Percentiles rank a stretch among this genome's conserved stretches.
These are phyloP conservation scores for Geranomyces variabilis DNA, from an alignment of 192 early-diverging fungal genomes.

Conservation along the genomic window DNA sequence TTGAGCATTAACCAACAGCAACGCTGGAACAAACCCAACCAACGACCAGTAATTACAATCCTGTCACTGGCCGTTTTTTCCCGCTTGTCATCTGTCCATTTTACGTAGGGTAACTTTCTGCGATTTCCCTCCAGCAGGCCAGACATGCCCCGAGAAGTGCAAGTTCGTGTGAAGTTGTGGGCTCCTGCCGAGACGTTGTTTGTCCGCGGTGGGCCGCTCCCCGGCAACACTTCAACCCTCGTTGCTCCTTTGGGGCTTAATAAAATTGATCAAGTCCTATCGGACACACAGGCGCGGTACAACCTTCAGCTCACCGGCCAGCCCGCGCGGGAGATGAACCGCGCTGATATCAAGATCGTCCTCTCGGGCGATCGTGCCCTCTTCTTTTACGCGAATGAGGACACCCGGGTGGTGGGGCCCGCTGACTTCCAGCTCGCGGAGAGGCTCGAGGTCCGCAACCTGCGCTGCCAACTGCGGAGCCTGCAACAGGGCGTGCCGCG, in stretches of 20 bases:
- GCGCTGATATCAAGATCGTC: constrained; percentile 1
- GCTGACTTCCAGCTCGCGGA: not conserved
- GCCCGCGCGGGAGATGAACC: not conserved
- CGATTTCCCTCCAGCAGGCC: too few species aligned
- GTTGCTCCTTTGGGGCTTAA: constrained; percentile 1
- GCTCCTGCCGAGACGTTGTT: not conserved
- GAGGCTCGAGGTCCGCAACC: not conserved
- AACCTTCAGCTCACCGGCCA: not conserved
- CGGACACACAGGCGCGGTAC: not conserved
- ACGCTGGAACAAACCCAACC: too few species aligned
- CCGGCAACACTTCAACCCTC: not conserved
- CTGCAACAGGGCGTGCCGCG: not conserved
- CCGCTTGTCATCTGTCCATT: too few species aligned
- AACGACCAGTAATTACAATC: too few species aligned
- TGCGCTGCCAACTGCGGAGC: not conserved
- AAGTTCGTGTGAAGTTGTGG: constrained; percentile 5
- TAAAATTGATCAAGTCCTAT: not conserved
- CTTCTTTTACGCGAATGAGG: too few species aligned
- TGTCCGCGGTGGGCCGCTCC: constrained; percentile 2
- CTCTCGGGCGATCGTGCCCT: not conserved
- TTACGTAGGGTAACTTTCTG: too few species aligned
- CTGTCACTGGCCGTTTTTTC: too few species aligned
- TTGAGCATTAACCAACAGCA: too few species aligned
- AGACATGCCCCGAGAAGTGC: not conserved
- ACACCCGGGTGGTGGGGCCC: not conserved